These are phyloP conservation scores for Trapa bicornis DNA, from an alignment of 345 rosid genomes.

Conservation along the genomic window DNA sequence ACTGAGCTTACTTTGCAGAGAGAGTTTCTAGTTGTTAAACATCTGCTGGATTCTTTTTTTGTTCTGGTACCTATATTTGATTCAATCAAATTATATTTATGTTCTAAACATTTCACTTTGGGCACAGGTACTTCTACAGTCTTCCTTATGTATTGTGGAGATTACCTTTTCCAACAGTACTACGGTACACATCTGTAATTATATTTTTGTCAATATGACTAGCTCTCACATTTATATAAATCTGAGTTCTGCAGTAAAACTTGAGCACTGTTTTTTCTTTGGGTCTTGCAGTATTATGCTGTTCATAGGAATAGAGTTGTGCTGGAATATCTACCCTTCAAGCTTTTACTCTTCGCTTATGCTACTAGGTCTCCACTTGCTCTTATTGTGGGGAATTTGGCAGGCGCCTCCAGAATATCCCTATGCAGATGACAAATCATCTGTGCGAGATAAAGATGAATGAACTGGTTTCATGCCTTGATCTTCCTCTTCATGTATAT, in stretches of 20 bases:
- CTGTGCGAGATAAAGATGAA: conserved; percentile 14
- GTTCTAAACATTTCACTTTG: conserved; percentile 1
- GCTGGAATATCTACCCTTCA: conserved; percentile 95
- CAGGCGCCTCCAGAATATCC: conserved; percentile 46
- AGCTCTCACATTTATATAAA: not conserved
- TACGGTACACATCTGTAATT: conserved; percentile 34
- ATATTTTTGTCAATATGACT: not conserved
- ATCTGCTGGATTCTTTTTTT: not conserved
- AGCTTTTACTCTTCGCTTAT: conserved; percentile 48
- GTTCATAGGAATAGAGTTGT: conserved; percentile 57
- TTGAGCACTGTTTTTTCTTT: not conserved
- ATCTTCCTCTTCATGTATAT: not conserved
- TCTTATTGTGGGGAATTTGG: conserved; percentile 63
- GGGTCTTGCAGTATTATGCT: conserved; percentile 38
- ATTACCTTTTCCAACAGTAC: conserved; percentile 46
- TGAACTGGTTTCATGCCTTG: conserved; percentile 3
- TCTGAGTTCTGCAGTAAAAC: not conserved
- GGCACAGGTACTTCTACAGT: conserved; percentile 73
- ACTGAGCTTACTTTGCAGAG: conserved; percentile 1
- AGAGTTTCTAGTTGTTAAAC: not conserved
- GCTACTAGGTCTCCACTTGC: conserved; percentile 49
- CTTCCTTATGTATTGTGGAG: conserved; percentile 79
- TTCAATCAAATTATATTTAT: not conserved
- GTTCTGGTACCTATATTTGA: not conserved
- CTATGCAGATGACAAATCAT: conserved; percentile 14